These are phyloP conservation scores for Monilinia vaccinii-corymbosi DNA, from an alignment of 2,329 filamentous ascomycete species.

Conservation along the genomic window DNA sequence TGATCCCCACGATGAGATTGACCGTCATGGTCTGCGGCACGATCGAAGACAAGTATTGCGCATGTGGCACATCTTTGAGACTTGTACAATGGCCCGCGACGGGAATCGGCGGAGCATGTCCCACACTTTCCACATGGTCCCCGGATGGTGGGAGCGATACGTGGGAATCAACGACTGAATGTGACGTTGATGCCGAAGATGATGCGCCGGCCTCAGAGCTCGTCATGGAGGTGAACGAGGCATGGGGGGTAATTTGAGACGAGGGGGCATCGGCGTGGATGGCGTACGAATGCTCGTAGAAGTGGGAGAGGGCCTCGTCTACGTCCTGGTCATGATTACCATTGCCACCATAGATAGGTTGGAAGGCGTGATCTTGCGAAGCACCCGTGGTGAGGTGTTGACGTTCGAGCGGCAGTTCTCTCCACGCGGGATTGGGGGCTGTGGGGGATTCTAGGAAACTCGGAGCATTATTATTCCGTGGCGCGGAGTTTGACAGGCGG, in stretches of 20 bases:
- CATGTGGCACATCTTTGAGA: constrained; percentile 61
- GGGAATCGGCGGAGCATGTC: constrained; percentile 23
- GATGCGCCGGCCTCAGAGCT: constrained; percentile 27
- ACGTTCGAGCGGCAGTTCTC: constrained; percentile 41
- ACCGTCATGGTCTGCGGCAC: constrained; percentile 73
- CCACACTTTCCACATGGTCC: constrained; percentile 15
- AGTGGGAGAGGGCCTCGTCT: constrained; percentile 45
- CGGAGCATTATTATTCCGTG: constrained; percentile 5
- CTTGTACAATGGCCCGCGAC: constrained; percentile 42
- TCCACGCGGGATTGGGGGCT: constrained; percentile 34
- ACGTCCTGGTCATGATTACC: constrained; percentile 15
- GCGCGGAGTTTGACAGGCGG: constrained; percentile 16
- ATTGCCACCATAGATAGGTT: constrained; percentile 24
- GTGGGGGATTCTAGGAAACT: constrained; percentile 1
- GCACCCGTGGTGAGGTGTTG: constrained; percentile 40
- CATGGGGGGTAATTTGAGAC: constrained; percentile 40
- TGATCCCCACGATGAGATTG: constrained; percentile 71
- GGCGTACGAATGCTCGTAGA: constrained; percentile 70
- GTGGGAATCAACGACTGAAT: not conserved
- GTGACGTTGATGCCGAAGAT: constrained; percentile 30
- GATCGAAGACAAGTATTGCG: constrained; percentile 55
- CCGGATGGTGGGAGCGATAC: constrained; percentile 11
- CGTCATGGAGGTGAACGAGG: constrained; percentile 28
- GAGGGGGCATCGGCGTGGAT: constrained; percentile 57
- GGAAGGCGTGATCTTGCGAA: constrained; percentile 38